Evolutionary conservation across 768 basidiomycete species (phyloP).

Genomic region (Pseudohyphozyma bogoriensis): DNA sequence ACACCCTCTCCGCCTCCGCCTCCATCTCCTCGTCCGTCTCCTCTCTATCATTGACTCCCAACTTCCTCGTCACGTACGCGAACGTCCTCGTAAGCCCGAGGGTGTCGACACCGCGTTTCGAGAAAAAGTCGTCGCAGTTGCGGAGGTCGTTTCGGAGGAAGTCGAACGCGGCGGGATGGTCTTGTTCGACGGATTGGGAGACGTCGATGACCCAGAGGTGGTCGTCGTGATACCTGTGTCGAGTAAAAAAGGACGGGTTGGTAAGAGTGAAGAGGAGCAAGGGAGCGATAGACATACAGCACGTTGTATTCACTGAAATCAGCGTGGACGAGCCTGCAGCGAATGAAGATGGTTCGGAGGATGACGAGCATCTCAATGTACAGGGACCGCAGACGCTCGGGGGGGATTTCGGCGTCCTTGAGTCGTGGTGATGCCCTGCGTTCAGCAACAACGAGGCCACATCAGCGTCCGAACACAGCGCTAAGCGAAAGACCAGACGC

Average conservation of each 20-base stretch:
- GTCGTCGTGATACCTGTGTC: conserved; percentile 39
- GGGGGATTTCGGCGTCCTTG: conserved; percentile 67
- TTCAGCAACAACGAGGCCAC: background rate
- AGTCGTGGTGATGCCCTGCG: conserved; percentile 80
- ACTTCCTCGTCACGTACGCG: conserved; percentile 60
- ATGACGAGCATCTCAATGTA: conserved; percentile 72
- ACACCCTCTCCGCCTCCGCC: conserved; percentile 27
- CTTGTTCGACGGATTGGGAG: conserved; percentile 95
- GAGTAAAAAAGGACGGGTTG: background rate
- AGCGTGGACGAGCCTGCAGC: conserved; percentile 89
- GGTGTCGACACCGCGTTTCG: conserved; percentile 58
- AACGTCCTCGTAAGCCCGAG: conserved; percentile 74
- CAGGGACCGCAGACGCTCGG: conserved; percentile 48
- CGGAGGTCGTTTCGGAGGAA: conserved; percentile 85
- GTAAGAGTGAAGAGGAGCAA: no score
- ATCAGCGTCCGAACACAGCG: background rate
- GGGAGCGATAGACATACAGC: conserved; percentile 46
- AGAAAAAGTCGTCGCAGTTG: conserved; percentile 89
- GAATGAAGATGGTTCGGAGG: conserved; percentile 73
- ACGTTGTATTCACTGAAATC: conserved; percentile 98
- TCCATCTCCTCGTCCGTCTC: conserved; percentile 23
- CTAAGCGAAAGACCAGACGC: background rate
- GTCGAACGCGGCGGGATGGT: conserved; percentile 92
- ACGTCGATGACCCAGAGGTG: conserved; percentile 94
- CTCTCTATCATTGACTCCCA: conserved; percentile 38